Evolutionary conservation across 2,329 filamentous ascomycete genomes (phyloP).

Genomic region (Epichloe gansuensis): DNA sequence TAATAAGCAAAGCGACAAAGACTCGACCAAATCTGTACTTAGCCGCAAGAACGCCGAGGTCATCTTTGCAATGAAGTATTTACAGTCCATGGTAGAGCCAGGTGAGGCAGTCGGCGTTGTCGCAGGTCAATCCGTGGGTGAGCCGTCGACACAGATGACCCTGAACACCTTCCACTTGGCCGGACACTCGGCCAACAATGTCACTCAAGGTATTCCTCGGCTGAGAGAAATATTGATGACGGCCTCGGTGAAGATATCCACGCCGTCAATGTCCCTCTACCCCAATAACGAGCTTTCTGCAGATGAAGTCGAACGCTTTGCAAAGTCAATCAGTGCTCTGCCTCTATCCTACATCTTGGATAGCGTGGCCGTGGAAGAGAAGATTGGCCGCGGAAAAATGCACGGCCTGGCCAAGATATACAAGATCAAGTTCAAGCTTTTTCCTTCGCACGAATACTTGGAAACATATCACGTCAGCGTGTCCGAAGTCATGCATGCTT

Average conservation of each 20-base stretch:
- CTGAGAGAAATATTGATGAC: conserved; percentile 98
- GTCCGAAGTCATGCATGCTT: conserved; percentile 62
- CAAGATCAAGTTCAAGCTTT: conserved; percentile 71
- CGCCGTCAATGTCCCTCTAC: conserved; percentile 77
- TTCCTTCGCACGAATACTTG: conserved; percentile 71
- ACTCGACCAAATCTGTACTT: conserved; percentile 27
- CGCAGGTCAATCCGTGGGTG: conserved; percentile 90
- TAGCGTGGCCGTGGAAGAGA: conserved; percentile 68
- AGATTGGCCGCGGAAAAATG: conserved; percentile 57
- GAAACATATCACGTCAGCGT: conserved; percentile 74
- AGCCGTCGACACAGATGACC: conserved; percentile 98
- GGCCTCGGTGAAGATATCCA: conserved; percentile 77
- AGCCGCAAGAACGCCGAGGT: conserved; percentile 67
- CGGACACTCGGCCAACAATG: conserved; percentile 96
- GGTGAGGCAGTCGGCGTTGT: conserved; percentile 96
- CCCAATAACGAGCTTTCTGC: conserved; percentile 60
- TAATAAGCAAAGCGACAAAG: conserved; percentile 27
- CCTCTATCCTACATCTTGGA: conserved; percentile 77
- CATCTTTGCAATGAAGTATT: conserved; percentile 83
- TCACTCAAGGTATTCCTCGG: conserved; percentile 94
- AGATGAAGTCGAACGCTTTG: conserved; percentile 63
- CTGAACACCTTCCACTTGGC: conserved; percentile 99
- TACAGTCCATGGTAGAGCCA: conserved; percentile 83
- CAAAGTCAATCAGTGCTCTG: conserved; percentile 82
- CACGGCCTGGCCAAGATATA: conserved; percentile 71